Conservation (phyloP, 495 filamentous ascomycete genomes). For the Amniculicola lignicola region DNA sequence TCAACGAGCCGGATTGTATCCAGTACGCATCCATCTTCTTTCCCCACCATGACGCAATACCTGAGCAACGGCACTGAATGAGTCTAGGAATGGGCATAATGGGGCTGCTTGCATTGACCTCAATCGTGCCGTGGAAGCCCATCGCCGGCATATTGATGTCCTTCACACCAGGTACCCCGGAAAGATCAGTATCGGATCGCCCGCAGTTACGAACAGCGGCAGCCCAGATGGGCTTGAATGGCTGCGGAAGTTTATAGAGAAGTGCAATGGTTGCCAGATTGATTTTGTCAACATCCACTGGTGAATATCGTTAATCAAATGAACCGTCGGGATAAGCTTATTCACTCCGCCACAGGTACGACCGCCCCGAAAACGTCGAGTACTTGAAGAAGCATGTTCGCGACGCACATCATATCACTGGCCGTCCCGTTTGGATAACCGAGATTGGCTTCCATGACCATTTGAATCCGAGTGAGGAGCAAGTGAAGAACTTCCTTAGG, state of each 20-base stretch:
- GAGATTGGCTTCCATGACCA: conserved; percentile 66
- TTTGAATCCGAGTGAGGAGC: no score
- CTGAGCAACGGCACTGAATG: neutral
- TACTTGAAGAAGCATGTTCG: conserved; percentile 39
- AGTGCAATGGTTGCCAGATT: conserved; percentile 14
- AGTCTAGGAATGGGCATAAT: conserved; percentile 33
- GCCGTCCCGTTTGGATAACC: conserved; percentile 70
- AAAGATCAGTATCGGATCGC: conserved; percentile 9
- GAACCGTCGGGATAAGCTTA: no score
- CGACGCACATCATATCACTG: conserved; percentile 42
- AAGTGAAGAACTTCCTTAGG: conserved; percentile 54
- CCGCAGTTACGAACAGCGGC: conserved; percentile 14
- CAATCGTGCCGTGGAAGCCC: neutral
- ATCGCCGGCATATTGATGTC: neutral
- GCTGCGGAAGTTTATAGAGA: neutral
- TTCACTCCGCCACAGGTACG: no score
- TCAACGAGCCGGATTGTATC: conserved; percentile 15
- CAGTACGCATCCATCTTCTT: neutral
- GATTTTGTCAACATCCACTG: conserved; percentile 10
- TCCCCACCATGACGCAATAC: neutral
- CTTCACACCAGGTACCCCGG: neutral
- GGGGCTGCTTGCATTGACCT: conserved; percentile 44
- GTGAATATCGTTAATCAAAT: no score
- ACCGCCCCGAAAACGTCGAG: conserved; percentile 19
- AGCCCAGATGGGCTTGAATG: conserved; percentile 6